phyloP scores from a whole-genome alignment of 495 filamentous ascomycete species.

The Rhypophila decipiens region DNA sequence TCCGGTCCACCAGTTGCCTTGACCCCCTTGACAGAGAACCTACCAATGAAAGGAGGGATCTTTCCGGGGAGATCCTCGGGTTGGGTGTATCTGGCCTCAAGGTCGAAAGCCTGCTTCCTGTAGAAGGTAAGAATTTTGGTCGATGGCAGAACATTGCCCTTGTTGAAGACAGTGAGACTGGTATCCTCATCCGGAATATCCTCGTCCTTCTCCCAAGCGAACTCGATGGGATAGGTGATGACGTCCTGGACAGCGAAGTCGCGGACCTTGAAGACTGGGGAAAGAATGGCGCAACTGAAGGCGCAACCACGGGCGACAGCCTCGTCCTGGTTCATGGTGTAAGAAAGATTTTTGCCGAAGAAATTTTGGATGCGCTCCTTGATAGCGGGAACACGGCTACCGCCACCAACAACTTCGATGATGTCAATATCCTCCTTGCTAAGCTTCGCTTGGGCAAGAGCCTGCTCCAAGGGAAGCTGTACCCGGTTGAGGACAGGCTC shows the following conservation, averaged over 20 bases:
- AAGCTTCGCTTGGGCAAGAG: conserved; percentile 84
- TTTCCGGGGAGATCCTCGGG: conserved; percentile 86
- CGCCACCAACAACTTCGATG: conserved; percentile 91
- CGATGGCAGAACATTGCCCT: conserved; percentile 93
- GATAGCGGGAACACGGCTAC: conserved; percentile 86
- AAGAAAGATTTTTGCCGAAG: conserved; percentile 88
- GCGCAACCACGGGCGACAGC: conserved; percentile 93
- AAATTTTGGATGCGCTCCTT: conserved; percentile 86
- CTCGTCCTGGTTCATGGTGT: conserved; percentile 98
- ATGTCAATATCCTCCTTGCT: conserved; percentile 85
- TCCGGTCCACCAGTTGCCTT: conserved; percentile 72
- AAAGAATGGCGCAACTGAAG: conserved; percentile 97
- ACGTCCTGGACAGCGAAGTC: conserved; percentile 98
- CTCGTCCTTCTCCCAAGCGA: conserved; percentile 97
- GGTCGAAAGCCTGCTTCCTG: conserved; percentile 93
- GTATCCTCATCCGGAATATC: conserved; percentile 99
- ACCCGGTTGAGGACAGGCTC: conserved; percentile 75
- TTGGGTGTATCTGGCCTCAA: conserved; percentile 90
- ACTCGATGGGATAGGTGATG: conserved; percentile 97
- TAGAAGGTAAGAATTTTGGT: conserved; percentile 99
- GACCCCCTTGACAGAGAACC: conserved; percentile 90
- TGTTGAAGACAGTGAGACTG: conserved; percentile 94
- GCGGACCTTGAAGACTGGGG: conserved; percentile 95
- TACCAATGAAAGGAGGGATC: conserved; percentile 88
- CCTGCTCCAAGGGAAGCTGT: conserved; percentile 74